Evolutionary conservation across 23 red algal species (phyloP).

Genomic region (Gracilaria vermiculophylla): DNA sequence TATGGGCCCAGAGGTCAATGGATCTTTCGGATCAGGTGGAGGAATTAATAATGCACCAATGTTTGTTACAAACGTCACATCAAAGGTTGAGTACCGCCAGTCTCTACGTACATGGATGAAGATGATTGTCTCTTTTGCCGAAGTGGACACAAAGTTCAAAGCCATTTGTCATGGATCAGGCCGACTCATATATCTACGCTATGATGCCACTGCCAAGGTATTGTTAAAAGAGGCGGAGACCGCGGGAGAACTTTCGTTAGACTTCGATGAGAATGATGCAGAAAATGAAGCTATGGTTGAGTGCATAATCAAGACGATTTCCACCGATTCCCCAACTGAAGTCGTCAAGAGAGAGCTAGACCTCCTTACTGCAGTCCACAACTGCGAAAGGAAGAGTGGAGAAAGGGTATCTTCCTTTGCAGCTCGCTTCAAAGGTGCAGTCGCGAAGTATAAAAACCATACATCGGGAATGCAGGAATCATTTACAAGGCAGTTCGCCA

Average conservation of each 20-base stretch:
- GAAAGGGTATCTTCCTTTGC: constrained; percentile 6
- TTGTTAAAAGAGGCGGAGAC: constrained; percentile 9
- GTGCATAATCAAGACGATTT: constrained; percentile 38
- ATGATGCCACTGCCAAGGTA: constrained; percentile 28
- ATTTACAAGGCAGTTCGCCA: constrained; percentile 2
- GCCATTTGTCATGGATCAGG: constrained; percentile 15
- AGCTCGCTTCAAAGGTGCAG: constrained; percentile 3
- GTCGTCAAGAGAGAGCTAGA: constrained; percentile 12
- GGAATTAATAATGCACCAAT: neutral
- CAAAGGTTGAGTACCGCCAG: constrained; percentile 6
- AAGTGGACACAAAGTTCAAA: constrained; percentile 52
- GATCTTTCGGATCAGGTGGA: neutral
- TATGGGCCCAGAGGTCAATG: constrained; percentile 10
- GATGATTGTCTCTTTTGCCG: constrained; percentile 37
- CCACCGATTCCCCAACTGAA: constrained; percentile 38
- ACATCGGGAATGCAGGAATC: neutral
- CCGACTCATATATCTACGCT: constrained; percentile 2
- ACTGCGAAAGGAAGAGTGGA: neutral
- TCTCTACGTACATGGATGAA: constrained; percentile 19
- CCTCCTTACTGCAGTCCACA: constrained; percentile 6
- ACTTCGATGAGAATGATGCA: neutral
- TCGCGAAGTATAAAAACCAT: constrained; percentile 9
- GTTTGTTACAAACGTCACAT: constrained; percentile 25
- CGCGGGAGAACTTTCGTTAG: neutral
- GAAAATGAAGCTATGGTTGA: constrained; percentile 13